These are phyloP conservation scores for Botryotinia globosa DNA, from an alignment of 2,329 filamentous ascomycete species.

Conservation along the genomic window DNA sequence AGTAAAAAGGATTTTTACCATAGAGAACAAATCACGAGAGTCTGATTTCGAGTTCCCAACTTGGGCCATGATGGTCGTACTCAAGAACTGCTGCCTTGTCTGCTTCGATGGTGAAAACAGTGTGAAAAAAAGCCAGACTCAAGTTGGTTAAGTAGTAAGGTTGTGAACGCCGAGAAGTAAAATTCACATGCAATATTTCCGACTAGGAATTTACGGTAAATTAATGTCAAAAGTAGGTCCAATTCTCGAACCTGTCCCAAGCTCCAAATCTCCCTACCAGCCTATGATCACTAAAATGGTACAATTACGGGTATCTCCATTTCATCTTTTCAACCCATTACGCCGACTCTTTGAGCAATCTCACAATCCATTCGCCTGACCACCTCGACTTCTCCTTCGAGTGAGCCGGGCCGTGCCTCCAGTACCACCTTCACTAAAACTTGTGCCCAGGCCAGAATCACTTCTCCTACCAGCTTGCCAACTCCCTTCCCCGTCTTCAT, in stretches of 20 bases:
- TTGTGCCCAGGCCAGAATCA: conserved; percentile 55
- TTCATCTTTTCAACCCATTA: not conserved
- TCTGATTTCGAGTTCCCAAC: too few relatives aligned
- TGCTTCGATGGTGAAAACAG: not conserved
- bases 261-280: not conserved
- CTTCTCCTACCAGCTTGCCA: conserved; percentile 35
- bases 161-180: not conserved
- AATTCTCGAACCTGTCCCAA: not conserved
- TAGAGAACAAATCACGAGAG: not conserved
- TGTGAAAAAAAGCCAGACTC: not conserved
- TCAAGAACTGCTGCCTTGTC: not conserved
- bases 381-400: conserved; percentile 31
- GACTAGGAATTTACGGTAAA: not conserved
- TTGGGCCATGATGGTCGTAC: not conserved
- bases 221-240: too few relatives aligned
- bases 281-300: not conserved
- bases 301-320: not conserved
- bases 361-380: conserved; percentile 1
- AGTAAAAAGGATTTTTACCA: too few relatives aligned
- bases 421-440: conserved; percentile 45
- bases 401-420: conserved; percentile 23
- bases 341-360: not conserved
- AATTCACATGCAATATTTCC: too few relatives aligned
- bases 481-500: conserved; percentile 44
- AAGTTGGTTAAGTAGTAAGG: too few relatives aligned